Evolutionary conservation across 73 alveolate species (phyloP).

Genomic region (Diophrys sp.): DNA sequence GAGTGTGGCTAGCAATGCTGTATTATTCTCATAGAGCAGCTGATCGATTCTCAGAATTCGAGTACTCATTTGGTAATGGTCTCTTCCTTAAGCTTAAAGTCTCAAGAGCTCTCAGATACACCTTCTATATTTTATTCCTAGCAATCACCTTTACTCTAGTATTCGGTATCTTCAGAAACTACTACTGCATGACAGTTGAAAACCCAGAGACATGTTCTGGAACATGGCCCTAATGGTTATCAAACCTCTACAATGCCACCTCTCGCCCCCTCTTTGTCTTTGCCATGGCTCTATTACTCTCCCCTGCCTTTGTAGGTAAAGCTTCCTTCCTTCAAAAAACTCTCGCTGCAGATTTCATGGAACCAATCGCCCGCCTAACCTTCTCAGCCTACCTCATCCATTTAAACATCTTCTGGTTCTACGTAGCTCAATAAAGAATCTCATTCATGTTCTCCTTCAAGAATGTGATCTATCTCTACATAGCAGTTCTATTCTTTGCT

Average conservation of each 20-base stretch:
- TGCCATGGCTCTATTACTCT: slow-evolving; percentile 12
- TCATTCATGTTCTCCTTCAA: background rate
- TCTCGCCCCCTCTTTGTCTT: slow-evolving; percentile 11
- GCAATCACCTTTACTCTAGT: background rate
- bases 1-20: background rate
- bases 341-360: slow-evolving; percentile 18
- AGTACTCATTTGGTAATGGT: too few relatives aligned
- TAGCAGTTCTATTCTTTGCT: slow-evolving; percentile 7
- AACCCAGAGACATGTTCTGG: background rate
- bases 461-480: background rate
- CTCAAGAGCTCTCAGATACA: too few relatives aligned
- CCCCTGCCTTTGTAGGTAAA: slow-evolving; percentile 31
- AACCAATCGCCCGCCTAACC: slow-evolving; percentile 44
- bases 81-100: too few relatives aligned
- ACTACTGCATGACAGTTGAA: background rate
- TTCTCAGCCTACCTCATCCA: slow-evolving; percentile 47
- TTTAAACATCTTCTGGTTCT: background rate
- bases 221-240: background rate
- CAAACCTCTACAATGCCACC: background rate
- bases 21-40: background rate
- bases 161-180: background rate
- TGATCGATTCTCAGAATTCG: too few relatives aligned
- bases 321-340: background rate
- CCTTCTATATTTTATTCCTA: too few relatives aligned
- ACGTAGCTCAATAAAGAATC: background rate